phyloP scores from a whole-genome alignment of 2,329 filamentous ascomycete genomes.

The Aspergillus terreus region DNA sequence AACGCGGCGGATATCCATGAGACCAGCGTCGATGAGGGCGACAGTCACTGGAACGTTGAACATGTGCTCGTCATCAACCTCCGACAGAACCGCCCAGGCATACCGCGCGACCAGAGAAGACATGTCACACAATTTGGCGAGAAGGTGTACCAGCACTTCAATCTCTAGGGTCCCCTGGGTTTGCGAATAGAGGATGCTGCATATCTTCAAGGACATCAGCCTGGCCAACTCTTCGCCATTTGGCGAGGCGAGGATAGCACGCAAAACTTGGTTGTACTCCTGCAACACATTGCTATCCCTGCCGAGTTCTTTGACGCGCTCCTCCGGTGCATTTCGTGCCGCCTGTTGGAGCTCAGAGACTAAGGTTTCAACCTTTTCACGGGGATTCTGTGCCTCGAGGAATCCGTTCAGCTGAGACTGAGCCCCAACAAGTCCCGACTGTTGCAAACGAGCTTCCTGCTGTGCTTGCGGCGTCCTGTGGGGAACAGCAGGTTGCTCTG shows the following conservation, averaged over 20 bases:
- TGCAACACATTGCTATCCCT: conserved; percentile 54
- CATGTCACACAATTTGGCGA: conserved; percentile 59
- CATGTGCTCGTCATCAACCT: conserved; percentile 57
- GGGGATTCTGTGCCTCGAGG: conserved; percentile 51
- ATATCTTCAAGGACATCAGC: conserved; percentile 54
- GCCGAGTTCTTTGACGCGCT: conserved; percentile 55
- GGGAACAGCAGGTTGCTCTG: conserved; percentile 59
- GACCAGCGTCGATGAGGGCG: conserved; percentile 55
- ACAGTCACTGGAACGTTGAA: conserved; percentile 61
- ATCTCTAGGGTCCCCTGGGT: conserved; percentile 55
- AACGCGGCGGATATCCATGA: conserved; percentile 62
- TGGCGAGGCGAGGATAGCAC: conserved; percentile 50
- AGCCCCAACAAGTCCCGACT: conserved; percentile 32
- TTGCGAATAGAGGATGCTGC: conserved; percentile 54
- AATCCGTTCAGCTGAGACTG: conserved; percentile 60
- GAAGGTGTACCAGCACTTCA: conserved; percentile 59
- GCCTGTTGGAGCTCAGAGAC: conserved; percentile 56
- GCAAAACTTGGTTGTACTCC: conserved; percentile 56
- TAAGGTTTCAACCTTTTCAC: conserved; percentile 52
- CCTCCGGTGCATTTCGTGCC: conserved; percentile 55
- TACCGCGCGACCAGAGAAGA: conserved; percentile 56
- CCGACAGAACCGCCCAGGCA: conserved; percentile 46
- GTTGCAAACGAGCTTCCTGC: conserved; percentile 40
- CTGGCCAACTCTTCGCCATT: conserved; percentile 56
- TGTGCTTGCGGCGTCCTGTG: conserved; percentile 54